A percentile compares a stretch with the other conserved stretches of the same genome.
Conservation (phyloP, 176 grass and related monocot species). For the Microstegium vimineum region DNA sequence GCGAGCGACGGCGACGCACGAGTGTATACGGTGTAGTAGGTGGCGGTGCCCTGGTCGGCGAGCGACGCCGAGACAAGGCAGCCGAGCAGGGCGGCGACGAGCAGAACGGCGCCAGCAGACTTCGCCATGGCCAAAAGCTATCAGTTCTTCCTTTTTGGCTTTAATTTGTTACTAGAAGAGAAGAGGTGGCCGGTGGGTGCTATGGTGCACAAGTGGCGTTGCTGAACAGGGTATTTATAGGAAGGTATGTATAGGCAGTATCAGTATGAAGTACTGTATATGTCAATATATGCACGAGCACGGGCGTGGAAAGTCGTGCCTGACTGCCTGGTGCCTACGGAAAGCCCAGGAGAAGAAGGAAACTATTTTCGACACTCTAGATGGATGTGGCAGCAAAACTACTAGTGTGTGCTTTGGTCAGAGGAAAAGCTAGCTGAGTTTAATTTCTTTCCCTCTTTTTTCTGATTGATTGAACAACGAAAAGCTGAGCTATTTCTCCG, state of each 20-base stretch:
- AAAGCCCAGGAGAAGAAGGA: background rate
- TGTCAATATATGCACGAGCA: background rate
- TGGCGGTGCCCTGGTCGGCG: slow-evolving; percentile 19
- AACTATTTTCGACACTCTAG: background rate
- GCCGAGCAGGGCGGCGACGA: slow-evolving; percentile 9
- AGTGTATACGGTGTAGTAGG: slow-evolving; percentile 12
- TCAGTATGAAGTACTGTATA: too few species aligned
- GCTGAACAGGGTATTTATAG: slow-evolving; percentile 5
- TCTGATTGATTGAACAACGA: too few species aligned
- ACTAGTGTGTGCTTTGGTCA: background rate
- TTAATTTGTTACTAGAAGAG: background rate
- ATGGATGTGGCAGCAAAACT: background rate
- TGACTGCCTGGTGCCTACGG: background rate
- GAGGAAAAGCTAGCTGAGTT: background rate
- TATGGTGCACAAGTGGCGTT: background rate
- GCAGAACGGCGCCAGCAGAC: background rate
- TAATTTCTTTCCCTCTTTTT: too few species aligned
- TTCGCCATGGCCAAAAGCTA: background rate
- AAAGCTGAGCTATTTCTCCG: background rate
- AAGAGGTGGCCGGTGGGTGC: background rate
- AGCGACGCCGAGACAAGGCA: slow-evolving; percentile 9
- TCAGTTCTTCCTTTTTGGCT: background rate
- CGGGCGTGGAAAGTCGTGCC: background rate
- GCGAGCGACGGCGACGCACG: background rate
- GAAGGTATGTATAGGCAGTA: background rate